phyloP scores from a whole-genome alignment of 1,139 yeast genomes.

The Yamadazyma taylorii region DNA sequence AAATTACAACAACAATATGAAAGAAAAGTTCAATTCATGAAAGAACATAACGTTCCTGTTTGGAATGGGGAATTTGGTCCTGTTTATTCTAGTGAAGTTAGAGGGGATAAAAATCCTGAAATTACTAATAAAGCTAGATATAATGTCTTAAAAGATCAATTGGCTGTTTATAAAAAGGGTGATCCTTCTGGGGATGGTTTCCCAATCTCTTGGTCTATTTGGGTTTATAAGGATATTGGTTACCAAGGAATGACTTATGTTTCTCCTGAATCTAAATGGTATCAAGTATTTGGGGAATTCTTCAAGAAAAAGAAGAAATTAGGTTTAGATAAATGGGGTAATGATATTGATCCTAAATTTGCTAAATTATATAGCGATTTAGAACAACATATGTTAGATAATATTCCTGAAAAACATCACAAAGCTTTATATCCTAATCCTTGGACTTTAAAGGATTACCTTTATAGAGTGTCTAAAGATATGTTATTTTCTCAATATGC shows the following conservation, averaged over 20 bases:
- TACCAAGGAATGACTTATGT: slow-evolving; percentile 48
- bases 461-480: slow-evolving; percentile 38
- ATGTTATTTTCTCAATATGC: slow-evolving; percentile 41
- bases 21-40: slow-evolving; percentile 43
- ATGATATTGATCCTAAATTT: slow-evolving; percentile 38
- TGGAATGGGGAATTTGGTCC: slow-evolving; percentile 56
- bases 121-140: slow-evolving; percentile 37
- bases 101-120: slow-evolving; percentile 39
- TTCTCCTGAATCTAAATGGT: slow-evolving; percentile 42
- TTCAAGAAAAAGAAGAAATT: slow-evolving; percentile 39
- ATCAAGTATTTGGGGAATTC: slow-evolving; percentile 37
- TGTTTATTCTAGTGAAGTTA: slow-evolving; percentile 40
- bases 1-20: slow-evolving; percentile 35
- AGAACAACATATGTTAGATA: slow-evolving; percentile 32
- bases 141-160: slow-evolving; percentile 42
- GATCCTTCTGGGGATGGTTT: slow-evolving; percentile 45
- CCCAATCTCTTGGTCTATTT: slow-evolving; percentile 48
- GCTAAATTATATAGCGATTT: slow-evolving; percentile 33
- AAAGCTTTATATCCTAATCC: slow-evolving; percentile 34
- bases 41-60: slow-evolving; percentile 39
- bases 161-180: slow-evolving; percentile 38
- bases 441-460: slow-evolving; percentile 35
- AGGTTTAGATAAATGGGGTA: slow-evolving; percentile 51
- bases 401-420: slow-evolving; percentile 33
- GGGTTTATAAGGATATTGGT: slow-evolving; percentile 54